Evolutionary conservation across 805 yeast species (phyloP).

Genomic region (Ogataea trehaloabstinens): DNA sequence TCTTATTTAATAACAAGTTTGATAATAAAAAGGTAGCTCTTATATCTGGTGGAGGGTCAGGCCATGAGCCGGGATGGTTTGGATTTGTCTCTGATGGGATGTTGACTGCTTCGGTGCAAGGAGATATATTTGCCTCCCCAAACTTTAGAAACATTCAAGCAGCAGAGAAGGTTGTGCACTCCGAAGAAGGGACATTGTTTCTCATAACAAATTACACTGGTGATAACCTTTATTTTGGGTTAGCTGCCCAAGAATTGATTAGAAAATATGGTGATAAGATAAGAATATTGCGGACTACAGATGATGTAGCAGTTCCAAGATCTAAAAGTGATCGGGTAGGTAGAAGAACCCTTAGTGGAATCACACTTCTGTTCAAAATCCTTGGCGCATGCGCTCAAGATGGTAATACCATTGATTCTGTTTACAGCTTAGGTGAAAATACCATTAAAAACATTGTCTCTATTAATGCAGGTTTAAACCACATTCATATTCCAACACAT

Average conservation of each 20-base stretch:
- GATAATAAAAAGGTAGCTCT: constrained; percentile 30
- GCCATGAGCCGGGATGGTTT: constrained; percentile 43
- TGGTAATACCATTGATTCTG: constrained; percentile 26
- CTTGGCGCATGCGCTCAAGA: constrained; percentile 33
- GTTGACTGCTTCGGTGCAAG: constrained; percentile 40
- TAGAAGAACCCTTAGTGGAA: constrained; percentile 37
- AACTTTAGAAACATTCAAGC: constrained; percentile 37
- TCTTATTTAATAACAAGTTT: constrained; percentile 34
- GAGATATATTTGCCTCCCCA: constrained; percentile 41
- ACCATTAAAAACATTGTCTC: constrained; percentile 32
- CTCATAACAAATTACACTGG: constrained; percentile 40
- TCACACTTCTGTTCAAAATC: constrained; percentile 31
- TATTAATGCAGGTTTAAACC: constrained; percentile 38
- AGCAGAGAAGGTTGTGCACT: constrained; percentile 35
- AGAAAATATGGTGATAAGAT: constrained; percentile 33
- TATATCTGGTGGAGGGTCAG: constrained; percentile 43
- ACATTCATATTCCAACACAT: constrained; percentile 38
- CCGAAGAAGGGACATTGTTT: constrained; percentile 35
- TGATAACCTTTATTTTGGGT: constrained; percentile 38
- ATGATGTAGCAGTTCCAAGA: constrained; percentile 37
- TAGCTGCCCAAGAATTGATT: constrained; percentile 38
- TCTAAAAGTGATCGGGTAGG: constrained; percentile 34
- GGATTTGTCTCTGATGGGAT: constrained; percentile 40
- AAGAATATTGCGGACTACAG: constrained; percentile 29
- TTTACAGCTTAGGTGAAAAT: constrained; percentile 28